These are phyloP conservation scores for Trichoderma cornu-damae DNA, from an alignment of 2,329 filamentous ascomycete genomes.

Conservation along the genomic window DNA sequence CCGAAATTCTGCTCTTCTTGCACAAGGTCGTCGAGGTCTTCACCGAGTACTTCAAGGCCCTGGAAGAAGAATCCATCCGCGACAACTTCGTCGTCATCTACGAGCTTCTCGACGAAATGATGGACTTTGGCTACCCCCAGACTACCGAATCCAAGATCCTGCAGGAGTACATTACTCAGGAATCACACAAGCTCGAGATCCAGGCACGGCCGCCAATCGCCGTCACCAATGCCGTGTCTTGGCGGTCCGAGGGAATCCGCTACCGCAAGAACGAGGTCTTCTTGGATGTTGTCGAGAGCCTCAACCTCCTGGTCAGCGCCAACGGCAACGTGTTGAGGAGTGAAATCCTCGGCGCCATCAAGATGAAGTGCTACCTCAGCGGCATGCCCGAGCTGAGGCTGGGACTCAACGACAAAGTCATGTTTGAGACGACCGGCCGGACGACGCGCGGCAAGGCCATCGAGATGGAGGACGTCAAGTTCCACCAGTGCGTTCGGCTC, in stretches of 20 bases:
- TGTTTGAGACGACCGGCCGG: slow-evolving; percentile 97
- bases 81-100: slow-evolving; percentile 99
- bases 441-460: slow-evolving; percentile 94
- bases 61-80: slow-evolving; percentile 96
- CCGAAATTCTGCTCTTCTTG: slow-evolving; percentile 95
- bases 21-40: slow-evolving; percentile 99
- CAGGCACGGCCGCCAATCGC: slow-evolving; percentile 95
- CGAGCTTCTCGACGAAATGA: slow-evolving; percentile 98
- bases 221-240: slow-evolving; percentile 96
- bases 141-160: slow-evolving; percentile 98
- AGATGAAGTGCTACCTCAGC: slow-evolving; percentile 99
- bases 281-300: slow-evolving; percentile 91
- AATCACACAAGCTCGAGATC: slow-evolving; percentile 96
- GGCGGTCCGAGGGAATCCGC: slow-evolving; percentile 94
- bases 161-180: slow-evolving; percentile 98
- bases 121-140: slow-evolving; percentile 99
- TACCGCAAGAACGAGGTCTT: slow-evolving; percentile 99
- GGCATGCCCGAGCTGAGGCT: slow-evolving; percentile 96
- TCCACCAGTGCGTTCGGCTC: slow-evolving; percentile 94
- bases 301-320: slow-evolving; percentile 90
- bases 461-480: slow-evolving; percentile 99
- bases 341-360: slow-evolving; percentile 93
- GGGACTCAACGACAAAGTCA: slow-evolving; percentile 96
- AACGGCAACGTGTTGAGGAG: slow-evolving; percentile 93
- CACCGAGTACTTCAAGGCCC: slow-evolving; percentile 98